Evolutionary conservation across 1,284 basidiomycete genomes (phyloP).

Genomic region (Trichosporon sp.): DNA sequence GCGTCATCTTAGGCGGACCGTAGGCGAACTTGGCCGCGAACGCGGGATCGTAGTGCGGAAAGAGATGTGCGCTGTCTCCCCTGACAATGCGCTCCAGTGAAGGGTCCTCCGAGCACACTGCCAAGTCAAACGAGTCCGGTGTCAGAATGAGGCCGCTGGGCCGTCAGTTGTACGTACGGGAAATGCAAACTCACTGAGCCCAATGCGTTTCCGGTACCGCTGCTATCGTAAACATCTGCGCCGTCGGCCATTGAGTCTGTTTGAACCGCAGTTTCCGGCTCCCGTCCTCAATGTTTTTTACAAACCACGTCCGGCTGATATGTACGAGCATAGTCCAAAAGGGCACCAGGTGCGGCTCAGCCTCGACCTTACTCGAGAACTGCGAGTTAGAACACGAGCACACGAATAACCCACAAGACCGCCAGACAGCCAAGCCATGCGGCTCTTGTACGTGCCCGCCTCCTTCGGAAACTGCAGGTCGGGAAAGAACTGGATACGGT

Average conservation of each 20-base stretch:
- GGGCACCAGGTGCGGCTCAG: conserved; percentile 31
- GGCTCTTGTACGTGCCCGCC: neutral
- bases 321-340: conserved; percentile 29
- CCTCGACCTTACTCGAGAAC: neutral
- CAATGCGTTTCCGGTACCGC: conserved; percentile 36
- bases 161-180: neutral
- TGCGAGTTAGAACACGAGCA: neutral
- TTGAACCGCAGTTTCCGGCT: neutral
- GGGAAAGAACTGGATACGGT: conserved; percentile 14
- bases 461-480: neutral
- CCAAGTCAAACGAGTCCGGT: neutral
- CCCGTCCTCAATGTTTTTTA: neutral
- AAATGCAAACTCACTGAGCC: conserved; percentile 33
- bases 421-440: neutral
- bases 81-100: neutral
- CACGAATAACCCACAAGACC: neutral
- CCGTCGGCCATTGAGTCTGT: neutral
- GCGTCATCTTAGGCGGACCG: conserved; percentile 21
- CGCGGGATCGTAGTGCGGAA: conserved; percentile 9
- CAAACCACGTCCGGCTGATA: neutral
- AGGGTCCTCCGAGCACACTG: neutral
- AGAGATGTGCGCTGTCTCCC: neutral
- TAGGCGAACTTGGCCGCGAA: conserved; percentile 10
- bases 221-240: conserved; percentile 25
- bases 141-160: conserved; percentile 16